Conservation (phyloP, 1,139 yeast genomes). For the Blastobotrys arbuscula region DNA sequence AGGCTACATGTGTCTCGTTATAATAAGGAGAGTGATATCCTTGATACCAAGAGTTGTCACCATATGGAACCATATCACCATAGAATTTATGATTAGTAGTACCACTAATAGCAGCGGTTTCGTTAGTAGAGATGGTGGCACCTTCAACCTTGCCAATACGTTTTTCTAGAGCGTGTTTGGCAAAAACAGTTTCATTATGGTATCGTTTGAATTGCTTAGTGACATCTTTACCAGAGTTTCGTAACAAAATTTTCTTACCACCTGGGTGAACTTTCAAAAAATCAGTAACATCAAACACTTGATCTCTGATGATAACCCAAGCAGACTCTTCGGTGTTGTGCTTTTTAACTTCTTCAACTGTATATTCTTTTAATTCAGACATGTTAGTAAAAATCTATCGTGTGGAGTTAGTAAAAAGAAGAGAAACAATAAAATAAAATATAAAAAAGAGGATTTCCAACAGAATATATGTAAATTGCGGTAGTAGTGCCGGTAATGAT, state of each 20-base stretch:
- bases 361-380: constrained; percentile 6
- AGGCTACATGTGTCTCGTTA: constrained; percentile 36
- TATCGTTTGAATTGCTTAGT: constrained; percentile 61
- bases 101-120: constrained; percentile 14
- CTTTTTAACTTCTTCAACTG: constrained; percentile 57
- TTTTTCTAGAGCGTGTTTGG: constrained; percentile 36
- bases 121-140: constrained; percentile 9
- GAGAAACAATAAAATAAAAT: too few relatives aligned
- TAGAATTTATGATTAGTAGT: constrained; percentile 24
- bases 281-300: constrained; percentile 76
- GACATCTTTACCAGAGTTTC: constrained; percentile 88
- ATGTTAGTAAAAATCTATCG: neutral
- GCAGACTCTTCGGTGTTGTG: constrained; percentile 75
- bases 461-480: neutral
- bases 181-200: constrained; percentile 40
- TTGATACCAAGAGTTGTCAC: constrained; percentile 43
- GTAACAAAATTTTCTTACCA: constrained; percentile 66
- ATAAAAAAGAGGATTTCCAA: neutral
- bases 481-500: too few relatives aligned
- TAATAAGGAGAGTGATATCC: constrained; percentile 39
- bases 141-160: constrained; percentile 32
- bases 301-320: constrained; percentile 84
- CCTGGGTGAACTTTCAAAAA: constrained; percentile 95
- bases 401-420: neutral
- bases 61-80: constrained; percentile 41